These are phyloP conservation scores for Microthyrium microscopicum DNA, from an alignment of 2,329 filamentous ascomycete genomes.

Conservation along the genomic window DNA sequence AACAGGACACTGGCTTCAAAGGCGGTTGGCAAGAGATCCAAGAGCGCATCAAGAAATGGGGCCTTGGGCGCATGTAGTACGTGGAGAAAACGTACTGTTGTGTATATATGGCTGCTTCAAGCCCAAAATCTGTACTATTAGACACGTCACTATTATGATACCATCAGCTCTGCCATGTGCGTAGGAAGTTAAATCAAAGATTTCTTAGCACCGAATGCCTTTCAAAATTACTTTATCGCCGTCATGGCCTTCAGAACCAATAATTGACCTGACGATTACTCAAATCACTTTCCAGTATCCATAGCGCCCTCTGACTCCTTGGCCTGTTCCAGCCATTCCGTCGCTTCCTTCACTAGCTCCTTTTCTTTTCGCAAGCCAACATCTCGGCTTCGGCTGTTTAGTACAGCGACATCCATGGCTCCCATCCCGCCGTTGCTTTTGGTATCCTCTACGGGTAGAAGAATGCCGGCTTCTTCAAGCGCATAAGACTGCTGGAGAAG, in stretches of 20 bases:
- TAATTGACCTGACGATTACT: no score
- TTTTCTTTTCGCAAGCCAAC: constrained; percentile 71
- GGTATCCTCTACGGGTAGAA: constrained; percentile 25
- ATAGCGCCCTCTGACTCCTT: no score
- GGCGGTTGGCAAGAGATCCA: constrained; percentile 84
- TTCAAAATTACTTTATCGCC: no score
- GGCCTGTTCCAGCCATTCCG: constrained; percentile 34
- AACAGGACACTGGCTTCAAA: constrained; percentile 44
- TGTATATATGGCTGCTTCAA: no score
- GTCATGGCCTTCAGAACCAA: no score
- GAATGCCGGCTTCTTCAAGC: constrained; percentile 65
- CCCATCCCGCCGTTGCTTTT: constrained; percentile 28
- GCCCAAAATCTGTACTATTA: no score
- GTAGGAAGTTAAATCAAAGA: no score
- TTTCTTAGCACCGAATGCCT: no score
- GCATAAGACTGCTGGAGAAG: constrained; percentile 63
- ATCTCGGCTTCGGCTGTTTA: constrained; percentile 72
- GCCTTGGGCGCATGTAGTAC: constrained; percentile 48
- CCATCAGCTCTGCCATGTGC: no score
- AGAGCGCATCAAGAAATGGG: constrained; percentile 68
- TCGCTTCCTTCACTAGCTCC: constrained; percentile 55
- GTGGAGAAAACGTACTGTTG: not conserved
- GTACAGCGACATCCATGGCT: constrained; percentile 64
- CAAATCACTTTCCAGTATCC: no score
- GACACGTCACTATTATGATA: no score